Conservation (phyloP, 768 basidiomycete genomes). For the Steccherinum ochraceum region DNA sequence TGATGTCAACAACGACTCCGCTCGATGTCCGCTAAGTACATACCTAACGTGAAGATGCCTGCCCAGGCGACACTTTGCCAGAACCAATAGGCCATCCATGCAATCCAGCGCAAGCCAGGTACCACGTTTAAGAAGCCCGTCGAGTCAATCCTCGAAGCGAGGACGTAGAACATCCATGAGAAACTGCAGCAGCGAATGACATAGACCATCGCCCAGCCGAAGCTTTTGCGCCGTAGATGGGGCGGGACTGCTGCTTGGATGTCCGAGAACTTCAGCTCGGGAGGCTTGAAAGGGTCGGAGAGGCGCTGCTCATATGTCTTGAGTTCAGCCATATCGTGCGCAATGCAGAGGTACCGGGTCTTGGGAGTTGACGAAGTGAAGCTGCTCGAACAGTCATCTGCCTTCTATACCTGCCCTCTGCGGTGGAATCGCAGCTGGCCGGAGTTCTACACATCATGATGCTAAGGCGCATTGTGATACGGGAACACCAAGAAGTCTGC, state of each 20-base stretch:
- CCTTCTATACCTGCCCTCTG: too few relatives aligned
- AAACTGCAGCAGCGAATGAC: conserved; percentile 39
- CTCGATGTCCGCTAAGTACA: conserved; percentile 1
- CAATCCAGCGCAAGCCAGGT: conserved; percentile 20
- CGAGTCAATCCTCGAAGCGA: conserved; percentile 35
- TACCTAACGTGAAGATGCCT: conserved; percentile 47
- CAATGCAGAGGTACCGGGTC: too few relatives aligned
- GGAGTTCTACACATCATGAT: too few relatives aligned
- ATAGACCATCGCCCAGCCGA: conserved; percentile 33
- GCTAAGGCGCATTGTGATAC: too few relatives aligned
- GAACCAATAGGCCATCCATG: conserved; percentile 46
- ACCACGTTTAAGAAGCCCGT: conserved; percentile 33
- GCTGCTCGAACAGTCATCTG: too few relatives aligned
- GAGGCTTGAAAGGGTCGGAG: neutral
- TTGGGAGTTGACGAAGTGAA: too few relatives aligned
- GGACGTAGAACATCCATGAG: conserved; percentile 34
- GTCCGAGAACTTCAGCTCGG: conserved; percentile 2
- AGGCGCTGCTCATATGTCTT: neutral
- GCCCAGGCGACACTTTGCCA: conserved; percentile 44
- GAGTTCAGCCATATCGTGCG: neutral
- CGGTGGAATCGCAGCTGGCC: too few relatives aligned
- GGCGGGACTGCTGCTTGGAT: conserved; percentile 38
- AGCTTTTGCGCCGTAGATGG: conserved; percentile 39
- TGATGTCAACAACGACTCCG: too few relatives aligned
- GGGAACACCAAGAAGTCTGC: too few relatives aligned